Evolutionary conservation across 1,139 yeast species (phyloP), one percentile per base, ranked within the genome.

Genomic region (Diutina catenulata): DNA sequence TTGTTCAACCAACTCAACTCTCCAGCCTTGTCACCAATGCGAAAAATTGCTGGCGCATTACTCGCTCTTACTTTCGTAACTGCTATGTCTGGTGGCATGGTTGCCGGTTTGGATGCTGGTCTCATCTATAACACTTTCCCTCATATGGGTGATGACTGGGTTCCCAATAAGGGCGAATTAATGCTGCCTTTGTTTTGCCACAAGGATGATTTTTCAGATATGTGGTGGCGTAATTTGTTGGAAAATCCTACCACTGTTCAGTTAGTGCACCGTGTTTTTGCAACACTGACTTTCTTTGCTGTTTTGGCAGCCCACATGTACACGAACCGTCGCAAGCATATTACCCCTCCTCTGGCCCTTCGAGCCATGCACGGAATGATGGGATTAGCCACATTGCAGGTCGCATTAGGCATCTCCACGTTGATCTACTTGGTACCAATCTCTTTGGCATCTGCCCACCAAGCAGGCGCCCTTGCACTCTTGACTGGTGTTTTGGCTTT

Each of bases 171-270:
- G 19, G 59, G 67, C 42, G 99, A 93, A 56, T 64, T 93, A 39
- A 74, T 87, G 68, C 80, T 83, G 37, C 77, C 81, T 5, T 67
- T 72, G n/a, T 88, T 68, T 53, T 65, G 91, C 4, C 73, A 93
- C 51, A 67, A 68, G 38, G 69, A 62, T 5, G 88, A 82, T 48
- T 62, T 70, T 40, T 70, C 84, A 11, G 95, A 88, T 53, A 57
- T 84, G 43, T 70, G 80, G 68, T 86, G 95, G 95, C 78, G 95
- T 64, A 93, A 93, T 54, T 61, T 86, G 58, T 68, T 91, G 39
- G 99, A 93, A 58, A 93, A 93, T 57, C 99, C 98, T 43, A 76
- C 95, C 11, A 88, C 96, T 3, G 98, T 91, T 23, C 98, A 93
- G 60, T 64, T 93, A 47, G 80, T 79, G 42, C 99, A 93, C 61